These are phyloP conservation scores for Draba incana DNA, from an alignment of 345 rosid species.

Conservation along the genomic window DNA sequence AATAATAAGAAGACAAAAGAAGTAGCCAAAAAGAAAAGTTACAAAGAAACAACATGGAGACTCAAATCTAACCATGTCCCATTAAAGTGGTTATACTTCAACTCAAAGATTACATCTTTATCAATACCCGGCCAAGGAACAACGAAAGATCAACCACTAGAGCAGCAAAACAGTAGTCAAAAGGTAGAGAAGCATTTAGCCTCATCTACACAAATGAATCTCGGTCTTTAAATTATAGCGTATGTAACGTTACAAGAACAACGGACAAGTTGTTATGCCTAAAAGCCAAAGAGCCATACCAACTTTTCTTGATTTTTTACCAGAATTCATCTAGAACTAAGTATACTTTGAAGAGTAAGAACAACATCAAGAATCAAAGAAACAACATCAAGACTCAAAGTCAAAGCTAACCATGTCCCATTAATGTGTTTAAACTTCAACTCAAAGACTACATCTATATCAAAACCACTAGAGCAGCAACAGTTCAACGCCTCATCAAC, in stretches of 20 bases:
- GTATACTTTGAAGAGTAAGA: conserved; percentile 23
- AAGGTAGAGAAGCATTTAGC: conserved; percentile 4
- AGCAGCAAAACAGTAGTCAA: conserved; percentile 15
- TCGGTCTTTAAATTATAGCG: neutral
- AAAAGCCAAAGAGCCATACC: no score
- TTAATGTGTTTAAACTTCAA: neutral
- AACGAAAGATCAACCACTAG: neutral
- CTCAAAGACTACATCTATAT: conserved; percentile 11
- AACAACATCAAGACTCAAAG: conserved; percentile 7
- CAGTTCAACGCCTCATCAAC: conserved; percentile 3
- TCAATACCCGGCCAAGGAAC: neutral
- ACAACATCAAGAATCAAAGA: no score
- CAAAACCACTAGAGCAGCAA: conserved; percentile 8
- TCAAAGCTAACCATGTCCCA: conserved; percentile 4
- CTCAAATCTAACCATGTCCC: neutral
- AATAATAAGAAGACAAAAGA: neutral
- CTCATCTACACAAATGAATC: neutral
- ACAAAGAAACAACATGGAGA: neutral
- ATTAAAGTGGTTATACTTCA: neutral
- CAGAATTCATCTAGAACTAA: conserved; percentile 13
- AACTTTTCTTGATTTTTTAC: conserved; percentile 7
- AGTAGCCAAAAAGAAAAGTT: neutral
- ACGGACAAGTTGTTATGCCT: no score
- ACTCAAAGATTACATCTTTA: conserved; percentile 12
- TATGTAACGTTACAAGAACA: conserved; percentile 1